phyloP scores from a whole-genome alignment of 2,329 filamentous ascomycete genomes.

The Pseudogymnoascus sp. region DNA sequence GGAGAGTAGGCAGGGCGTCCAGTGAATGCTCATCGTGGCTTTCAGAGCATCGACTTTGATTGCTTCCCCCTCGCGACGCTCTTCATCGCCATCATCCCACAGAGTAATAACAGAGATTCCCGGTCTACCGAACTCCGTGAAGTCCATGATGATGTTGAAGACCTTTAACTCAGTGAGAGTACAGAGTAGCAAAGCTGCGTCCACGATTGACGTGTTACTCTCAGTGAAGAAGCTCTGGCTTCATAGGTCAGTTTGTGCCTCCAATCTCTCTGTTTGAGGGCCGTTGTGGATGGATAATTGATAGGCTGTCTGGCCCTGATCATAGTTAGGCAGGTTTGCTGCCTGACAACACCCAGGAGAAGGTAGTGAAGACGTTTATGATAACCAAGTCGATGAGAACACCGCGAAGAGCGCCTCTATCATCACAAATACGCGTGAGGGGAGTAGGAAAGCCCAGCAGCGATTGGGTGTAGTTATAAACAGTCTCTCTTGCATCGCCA shows the following conservation, averaged over 20 bases:
- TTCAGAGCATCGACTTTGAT: not conserved
- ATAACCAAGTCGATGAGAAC: not conserved
- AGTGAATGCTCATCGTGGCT: not conserved
- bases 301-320: not conserved
- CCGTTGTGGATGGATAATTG: not conserved
- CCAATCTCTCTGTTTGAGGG: not conserved
- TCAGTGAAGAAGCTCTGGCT: not conserved
- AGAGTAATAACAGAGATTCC: not conserved
- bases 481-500: not conserved
- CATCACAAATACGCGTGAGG: not conserved
- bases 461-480: not conserved
- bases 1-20: slow-evolving; percentile 52
- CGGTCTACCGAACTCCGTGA: not conserved
- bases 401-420: not conserved
- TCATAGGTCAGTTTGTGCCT: not conserved
- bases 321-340: not conserved
- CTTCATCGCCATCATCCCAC: not conserved
- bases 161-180: not conserved
- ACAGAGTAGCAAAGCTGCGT: not conserved
- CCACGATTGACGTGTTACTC: not conserved
- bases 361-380: not conserved
- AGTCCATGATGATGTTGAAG: not conserved
- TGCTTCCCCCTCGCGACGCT: not conserved
- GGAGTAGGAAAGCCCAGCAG: not conserved
- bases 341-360: not conserved